Conservation (phyloP, 805 yeast genomes). For the Wickerhamomyces mucosus region DNA sequence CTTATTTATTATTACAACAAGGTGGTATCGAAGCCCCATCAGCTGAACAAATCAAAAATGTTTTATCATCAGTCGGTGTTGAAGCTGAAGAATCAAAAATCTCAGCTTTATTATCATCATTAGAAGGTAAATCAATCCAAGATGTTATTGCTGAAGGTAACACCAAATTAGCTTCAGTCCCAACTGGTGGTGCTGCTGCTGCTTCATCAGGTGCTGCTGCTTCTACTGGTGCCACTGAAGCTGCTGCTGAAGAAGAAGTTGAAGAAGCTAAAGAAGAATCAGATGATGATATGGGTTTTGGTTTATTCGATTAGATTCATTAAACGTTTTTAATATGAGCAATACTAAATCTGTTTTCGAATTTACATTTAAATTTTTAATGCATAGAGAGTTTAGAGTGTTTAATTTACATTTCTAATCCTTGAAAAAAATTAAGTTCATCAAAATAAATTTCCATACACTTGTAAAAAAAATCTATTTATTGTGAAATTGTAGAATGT, state of each 20-base stretch:
- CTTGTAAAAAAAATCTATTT: too few species aligned
- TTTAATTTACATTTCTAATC: neutral
- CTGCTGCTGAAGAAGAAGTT: slow-evolving; percentile 59
- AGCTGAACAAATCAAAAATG: slow-evolving; percentile 80
- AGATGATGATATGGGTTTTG: slow-evolving; percentile 83
- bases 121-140: slow-evolving; percentile 87
- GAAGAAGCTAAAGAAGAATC: slow-evolving; percentile 62
- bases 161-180: slow-evolving; percentile 93
- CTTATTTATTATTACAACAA: slow-evolving; percentile 95
- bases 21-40: slow-evolving; percentile 89
- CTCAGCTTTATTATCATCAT: slow-evolving; percentile 67
- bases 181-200: slow-evolving; percentile 96
- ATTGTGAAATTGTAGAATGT: too few species aligned
- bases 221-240: slow-evolving; percentile 65
- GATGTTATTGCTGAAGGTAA: slow-evolving; percentile 93
- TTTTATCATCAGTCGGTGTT: slow-evolving; percentile 90
- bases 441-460: too few species aligned
- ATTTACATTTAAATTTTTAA: neutral
- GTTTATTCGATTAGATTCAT: slow-evolving; percentile 86
- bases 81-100: slow-evolving; percentile 90
- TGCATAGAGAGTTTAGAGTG: neutral
- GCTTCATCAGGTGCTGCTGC: slow-evolving; percentile 63
- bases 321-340: too few species aligned
- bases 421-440: neutral
- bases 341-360: neutral